Conservation (phyloP, 306 rosid genomes). For the Prunus salicina region DNA sequence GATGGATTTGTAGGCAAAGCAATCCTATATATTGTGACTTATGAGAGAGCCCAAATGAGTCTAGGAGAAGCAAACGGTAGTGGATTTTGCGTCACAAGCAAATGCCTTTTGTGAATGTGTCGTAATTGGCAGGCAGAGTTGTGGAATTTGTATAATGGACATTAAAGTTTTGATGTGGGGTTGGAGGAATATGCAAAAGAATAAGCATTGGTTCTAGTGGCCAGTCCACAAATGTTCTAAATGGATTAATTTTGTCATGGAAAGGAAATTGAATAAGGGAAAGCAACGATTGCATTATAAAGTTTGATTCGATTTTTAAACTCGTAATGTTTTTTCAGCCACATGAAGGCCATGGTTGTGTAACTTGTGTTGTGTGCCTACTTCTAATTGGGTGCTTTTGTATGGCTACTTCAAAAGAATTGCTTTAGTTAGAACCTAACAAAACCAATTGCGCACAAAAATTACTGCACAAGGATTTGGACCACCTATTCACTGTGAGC, state of each 20-base stretch:
- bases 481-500: too few relatives aligned
- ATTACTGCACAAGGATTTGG: too few relatives aligned
- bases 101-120: conserved; percentile 9
- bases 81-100: conserved; percentile 25
- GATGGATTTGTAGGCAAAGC: neutral
- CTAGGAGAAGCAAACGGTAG: neutral
- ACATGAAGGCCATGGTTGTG: neutral
- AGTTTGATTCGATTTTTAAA: neutral
- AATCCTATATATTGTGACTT: neutral
- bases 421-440: neutral
- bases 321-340: neutral
- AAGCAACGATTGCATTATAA: neutral
- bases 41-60: neutral
- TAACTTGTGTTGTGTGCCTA: neutral
- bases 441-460: too few relatives aligned
- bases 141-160: conserved; percentile 54
- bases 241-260: neutral
- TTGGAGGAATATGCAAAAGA: conserved; percentile 17
- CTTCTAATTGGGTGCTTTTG: neutral
- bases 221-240: conserved; percentile 7
- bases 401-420: neutral
- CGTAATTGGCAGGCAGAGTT: conserved; percentile 13
- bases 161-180: conserved; percentile 23
- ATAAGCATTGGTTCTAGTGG: conserved; percentile 5
- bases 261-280: neutral